phyloP scores from a whole-genome alignment of 202 grass and related monocot genomes.

The Setaria viridis region DNA sequence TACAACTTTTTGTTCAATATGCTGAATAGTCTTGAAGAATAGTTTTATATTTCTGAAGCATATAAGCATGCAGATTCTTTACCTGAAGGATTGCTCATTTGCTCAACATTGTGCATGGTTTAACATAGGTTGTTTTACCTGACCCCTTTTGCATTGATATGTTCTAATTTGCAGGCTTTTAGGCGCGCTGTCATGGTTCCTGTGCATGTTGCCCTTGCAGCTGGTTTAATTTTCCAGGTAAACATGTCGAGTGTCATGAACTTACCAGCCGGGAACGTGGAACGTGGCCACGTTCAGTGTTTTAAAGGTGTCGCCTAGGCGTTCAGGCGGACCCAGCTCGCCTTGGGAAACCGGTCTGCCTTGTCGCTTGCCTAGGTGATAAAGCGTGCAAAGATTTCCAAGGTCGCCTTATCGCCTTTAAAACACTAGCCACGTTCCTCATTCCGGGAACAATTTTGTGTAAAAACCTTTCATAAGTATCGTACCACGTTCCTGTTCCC shows the following conservation, averaged over 20 bases:
- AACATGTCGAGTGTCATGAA: slow-evolving; percentile 11
- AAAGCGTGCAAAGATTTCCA: too few species aligned
- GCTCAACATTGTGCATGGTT: slow-evolving; percentile 17
- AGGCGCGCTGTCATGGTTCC: slow-evolving; percentile 79
- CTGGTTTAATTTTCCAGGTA: slow-evolving; percentile 92
- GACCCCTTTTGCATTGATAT: slow-evolving; percentile 11
- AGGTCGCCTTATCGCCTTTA: too few species aligned
- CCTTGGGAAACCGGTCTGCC: too few species aligned
- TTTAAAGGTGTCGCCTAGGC: too few species aligned
- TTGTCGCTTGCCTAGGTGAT: too few species aligned
- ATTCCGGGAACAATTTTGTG: too few species aligned
- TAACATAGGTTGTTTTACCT: slow-evolving; percentile 14
- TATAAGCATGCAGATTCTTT: slow-evolving; percentile 1
- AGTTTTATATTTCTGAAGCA: not conserved
- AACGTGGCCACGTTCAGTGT: too few species aligned
- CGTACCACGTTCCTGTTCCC: too few species aligned
- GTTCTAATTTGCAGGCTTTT: slow-evolving; percentile 76
- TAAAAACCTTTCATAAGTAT: too few species aligned
- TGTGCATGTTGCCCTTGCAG: slow-evolving; percentile 71
- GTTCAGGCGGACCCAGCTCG: too few species aligned
- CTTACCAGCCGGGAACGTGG: too few species aligned
- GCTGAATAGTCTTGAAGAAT: not conserved
- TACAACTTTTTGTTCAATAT: slow-evolving; percentile 1
- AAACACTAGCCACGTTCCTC: too few species aligned
- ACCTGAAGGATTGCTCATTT: not conserved